These are phyloP conservation scores for Kwoniella shivajii DNA, from an alignment of 1,284 basidiomycete genomes.

Conservation along the genomic window DNA sequence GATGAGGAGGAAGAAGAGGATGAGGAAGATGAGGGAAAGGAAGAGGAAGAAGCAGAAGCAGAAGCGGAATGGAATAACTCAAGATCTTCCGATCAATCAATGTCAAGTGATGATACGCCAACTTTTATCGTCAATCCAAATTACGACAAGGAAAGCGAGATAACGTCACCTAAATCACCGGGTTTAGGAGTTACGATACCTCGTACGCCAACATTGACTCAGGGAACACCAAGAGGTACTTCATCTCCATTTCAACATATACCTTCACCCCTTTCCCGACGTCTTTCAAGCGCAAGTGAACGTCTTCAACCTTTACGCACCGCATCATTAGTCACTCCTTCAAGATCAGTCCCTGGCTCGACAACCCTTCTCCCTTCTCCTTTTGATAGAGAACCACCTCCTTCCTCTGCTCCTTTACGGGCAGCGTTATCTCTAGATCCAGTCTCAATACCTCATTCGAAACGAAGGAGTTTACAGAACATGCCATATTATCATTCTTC, in stretches of 20 bases:
- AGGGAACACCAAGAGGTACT: background rate
- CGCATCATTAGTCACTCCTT: conserved; percentile 10
- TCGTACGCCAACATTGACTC: conserved; percentile 7
- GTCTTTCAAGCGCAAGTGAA: conserved; percentile 2
- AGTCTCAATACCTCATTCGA: conserved; percentile 14
- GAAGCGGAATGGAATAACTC: background rate
- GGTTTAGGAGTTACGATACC: conserved; percentile 4
- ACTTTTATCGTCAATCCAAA: background rate
- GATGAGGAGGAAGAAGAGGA: conserved; percentile 18
- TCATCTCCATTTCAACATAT: conserved; percentile 15
- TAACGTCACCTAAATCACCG: conserved; percentile 4
- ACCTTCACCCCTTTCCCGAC: conserved; percentile 14
- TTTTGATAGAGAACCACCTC: background rate
- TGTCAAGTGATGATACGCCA: conserved; percentile 11
- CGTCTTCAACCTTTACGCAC: conserved; percentile 16
- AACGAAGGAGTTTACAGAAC: conserved; percentile 37
- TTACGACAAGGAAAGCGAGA: background rate
- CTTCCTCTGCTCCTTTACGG: conserved; percentile 8
- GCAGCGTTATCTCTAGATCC: conserved; percentile 10
- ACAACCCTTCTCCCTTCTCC: conserved; percentile 10
- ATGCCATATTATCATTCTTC: conserved; percentile 40
- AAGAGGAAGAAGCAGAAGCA: background rate
- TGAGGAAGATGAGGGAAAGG: background rate
- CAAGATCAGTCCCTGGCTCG: conserved; percentile 3
- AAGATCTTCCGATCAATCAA: conserved; percentile 5